These are phyloP conservation scores for Leptographium galeiforme DNA, from an alignment of 2,329 filamentous ascomycete species.

Conservation along the genomic window DNA sequence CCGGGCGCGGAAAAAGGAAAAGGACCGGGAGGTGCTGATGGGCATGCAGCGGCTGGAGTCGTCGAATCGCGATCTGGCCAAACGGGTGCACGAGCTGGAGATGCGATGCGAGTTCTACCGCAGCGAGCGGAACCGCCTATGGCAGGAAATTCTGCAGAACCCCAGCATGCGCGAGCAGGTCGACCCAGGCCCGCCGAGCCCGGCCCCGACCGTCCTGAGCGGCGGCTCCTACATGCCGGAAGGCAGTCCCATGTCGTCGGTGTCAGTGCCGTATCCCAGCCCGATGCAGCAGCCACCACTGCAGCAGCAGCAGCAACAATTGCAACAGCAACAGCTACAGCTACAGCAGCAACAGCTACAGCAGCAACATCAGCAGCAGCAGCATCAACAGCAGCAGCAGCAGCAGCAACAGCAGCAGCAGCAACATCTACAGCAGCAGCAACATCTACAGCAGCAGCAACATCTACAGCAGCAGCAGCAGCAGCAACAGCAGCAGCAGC, in stretches of 20 bases:
- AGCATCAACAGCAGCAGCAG: constrained; percentile 13
- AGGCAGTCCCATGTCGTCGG: constrained; percentile 19
- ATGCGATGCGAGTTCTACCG: constrained; percentile 63
- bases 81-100: constrained; percentile 36
- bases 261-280: constrained; percentile 5
- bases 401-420: constrained; percentile 13
- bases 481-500: neutral
- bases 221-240: constrained; percentile 23
- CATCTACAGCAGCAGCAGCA: constrained; percentile 12
- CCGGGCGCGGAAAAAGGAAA: constrained; percentile 67
- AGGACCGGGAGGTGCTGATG: constrained; percentile 58
- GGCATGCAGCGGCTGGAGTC: constrained; percentile 57
- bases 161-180: constrained; percentile 41
- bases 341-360: constrained; percentile 1
- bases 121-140: constrained; percentile 56
- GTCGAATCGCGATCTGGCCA: constrained; percentile 51
- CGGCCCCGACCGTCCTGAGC: constrained; percentile 21
- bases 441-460: constrained; percentile 10
- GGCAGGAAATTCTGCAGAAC: constrained; percentile 49
- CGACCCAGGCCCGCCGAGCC: constrained; percentile 38
- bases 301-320: neutral
- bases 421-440: neutral
- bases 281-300: neutral
- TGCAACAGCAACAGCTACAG: neutral
- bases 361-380: neutral